Base-by-base conservation (phyloP, 2,329 filamentous ascomycete genomes). In the Beauveria sp. region DNA sequence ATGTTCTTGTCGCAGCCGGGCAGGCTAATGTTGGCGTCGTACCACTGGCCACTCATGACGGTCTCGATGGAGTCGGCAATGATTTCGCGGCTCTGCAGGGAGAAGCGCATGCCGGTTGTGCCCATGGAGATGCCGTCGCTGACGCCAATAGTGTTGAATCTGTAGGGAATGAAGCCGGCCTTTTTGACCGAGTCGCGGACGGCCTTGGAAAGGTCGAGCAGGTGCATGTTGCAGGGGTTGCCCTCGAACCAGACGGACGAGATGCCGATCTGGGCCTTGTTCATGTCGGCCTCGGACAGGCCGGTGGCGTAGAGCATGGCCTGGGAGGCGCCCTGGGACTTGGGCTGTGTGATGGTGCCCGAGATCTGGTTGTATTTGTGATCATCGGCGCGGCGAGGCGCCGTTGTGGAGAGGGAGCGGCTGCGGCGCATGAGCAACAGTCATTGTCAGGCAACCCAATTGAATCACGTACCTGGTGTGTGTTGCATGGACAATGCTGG, bases 1-100 rank as follows among this genome's bases (percentile, higher is more conserved):
- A 99, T 97, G 79, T 99, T 99, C 86, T 99, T 99, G 83, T 99
- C 94, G 77, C 94, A 99, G 54, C 94, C 94, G 16, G 94, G 94
- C 69, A 99, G 89, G 58, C 91, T 96, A 72, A 99, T 89, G 76
- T 97, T 97, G 67, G 87, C 93, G 75, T 99, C 94, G 73, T 99
- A 97, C 92, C 92, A 97, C 77, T 99, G 94, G 18, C 92, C 94
- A 67, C 92, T 89, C 92, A 97, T 99, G 69, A 99, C 94, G 5
- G 94, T 97, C 83, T 99, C 94, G 70, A 99, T 96, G 64, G 90
- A 96, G 78, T 99, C 94, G 70, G 94, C 94, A 69, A 99, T 99
- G 70, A 99, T 85, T 76, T 99, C 94, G 73, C 94, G 84, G 67
- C 91, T 96, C 79, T 97, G 94, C 57, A 97, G 81, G 60, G 90